These are phyloP conservation scores for Scheffersomyces ergatensis DNA, from an alignment of 805 yeast species.

Conservation along the genomic window DNA sequence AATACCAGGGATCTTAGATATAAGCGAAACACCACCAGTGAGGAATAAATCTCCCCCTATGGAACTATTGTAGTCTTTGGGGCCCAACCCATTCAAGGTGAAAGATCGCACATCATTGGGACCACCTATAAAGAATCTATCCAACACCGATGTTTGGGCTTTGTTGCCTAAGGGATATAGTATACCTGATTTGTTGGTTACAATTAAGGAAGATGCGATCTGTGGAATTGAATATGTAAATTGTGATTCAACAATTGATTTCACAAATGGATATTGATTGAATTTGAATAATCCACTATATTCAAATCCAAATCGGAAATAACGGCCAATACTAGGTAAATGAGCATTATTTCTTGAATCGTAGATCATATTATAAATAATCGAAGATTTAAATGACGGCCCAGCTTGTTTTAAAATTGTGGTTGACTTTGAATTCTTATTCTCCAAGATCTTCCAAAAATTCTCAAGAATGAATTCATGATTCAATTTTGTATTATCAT, in stretches of 20 bases:
- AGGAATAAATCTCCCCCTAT: slow-evolving; percentile 53
- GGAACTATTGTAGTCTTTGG: slow-evolving; percentile 47
- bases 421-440: slow-evolving; percentile 24
- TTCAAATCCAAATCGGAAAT: slow-evolving; percentile 35
- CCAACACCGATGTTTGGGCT: slow-evolving; percentile 37
- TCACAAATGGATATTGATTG: slow-evolving; percentile 35
- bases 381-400: slow-evolving; percentile 42
- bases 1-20: slow-evolving; percentile 42
- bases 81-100: slow-evolving; percentile 51
- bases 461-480: slow-evolving; percentile 51
- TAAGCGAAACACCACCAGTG: slow-evolving; percentile 44
- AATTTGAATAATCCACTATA: slow-evolving; percentile 26
- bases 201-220: slow-evolving; percentile 16
- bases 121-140: slow-evolving; percentile 57
- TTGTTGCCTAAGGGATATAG: slow-evolving; percentile 17
- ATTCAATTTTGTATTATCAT: slow-evolving; percentile 25
- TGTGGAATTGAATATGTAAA: slow-evolving; percentile 20
- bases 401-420: slow-evolving; percentile 43
- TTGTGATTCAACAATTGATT: slow-evolving; percentile 40
- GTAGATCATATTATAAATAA: slow-evolving; percentile 36
- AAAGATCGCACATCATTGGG: slow-evolving; percentile 58
- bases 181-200: slow-evolving; percentile 32
- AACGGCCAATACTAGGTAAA: slow-evolving; percentile 43
- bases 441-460: slow-evolving; percentile 35
- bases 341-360: slow-evolving; percentile 45